Base-by-base conservation (phyloP, 2,329 filamentous ascomycete genomes). In the Colletotrichum trifolii region DNA sequence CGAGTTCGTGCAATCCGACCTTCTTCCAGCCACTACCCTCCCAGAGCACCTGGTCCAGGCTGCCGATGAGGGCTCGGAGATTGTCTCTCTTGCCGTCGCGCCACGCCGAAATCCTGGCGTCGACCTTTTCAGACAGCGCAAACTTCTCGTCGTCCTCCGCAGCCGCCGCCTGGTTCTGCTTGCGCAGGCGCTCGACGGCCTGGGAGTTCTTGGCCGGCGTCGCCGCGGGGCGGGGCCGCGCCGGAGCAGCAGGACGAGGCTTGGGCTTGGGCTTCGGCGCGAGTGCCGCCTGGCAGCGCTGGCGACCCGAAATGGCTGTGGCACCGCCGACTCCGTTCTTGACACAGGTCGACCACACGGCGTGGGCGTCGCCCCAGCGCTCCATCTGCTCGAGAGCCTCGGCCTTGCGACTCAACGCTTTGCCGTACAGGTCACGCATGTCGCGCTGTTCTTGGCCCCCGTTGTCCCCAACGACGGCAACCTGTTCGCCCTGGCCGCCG, bases 301-400 rank as follows among this genome's bases (percentile, higher is more conserved):
- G 92, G 25, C 95, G 89, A 1, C 95, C 96, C 70, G 94, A 91
- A 45, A 93, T 91, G 55, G 93, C 94, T 8, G 91, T 91, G 8
- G 91, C 83, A 8, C 94, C 95, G n/a, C 96, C 95, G 13, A 96
- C 88, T 4, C 94, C 93, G 34, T 87, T 88, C 77, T 96, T 91
- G 1, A 98, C 91, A 39, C 93, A 94, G 59, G 87, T 81, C 71
- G 90, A 89, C 96, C 96, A 99, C 0, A 92, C 89, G 2, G 83
- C 80, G 0, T 88, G 89, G 1, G 96, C 96, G 54, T 98, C 95
- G 3, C 81, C 79, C 95, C 95, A 99, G 74, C 91, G 93, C 79
- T 99, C 96, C 83, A 99, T 91, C 74, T 97, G 91, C 77, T 99
- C 96, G 8, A 98, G 83, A 1, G 94, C 96, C 78, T 99, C 96